Evolutionary conservation across 768 basidiomycete species (phyloP).

Genomic region (Inosperma sp.): DNA sequence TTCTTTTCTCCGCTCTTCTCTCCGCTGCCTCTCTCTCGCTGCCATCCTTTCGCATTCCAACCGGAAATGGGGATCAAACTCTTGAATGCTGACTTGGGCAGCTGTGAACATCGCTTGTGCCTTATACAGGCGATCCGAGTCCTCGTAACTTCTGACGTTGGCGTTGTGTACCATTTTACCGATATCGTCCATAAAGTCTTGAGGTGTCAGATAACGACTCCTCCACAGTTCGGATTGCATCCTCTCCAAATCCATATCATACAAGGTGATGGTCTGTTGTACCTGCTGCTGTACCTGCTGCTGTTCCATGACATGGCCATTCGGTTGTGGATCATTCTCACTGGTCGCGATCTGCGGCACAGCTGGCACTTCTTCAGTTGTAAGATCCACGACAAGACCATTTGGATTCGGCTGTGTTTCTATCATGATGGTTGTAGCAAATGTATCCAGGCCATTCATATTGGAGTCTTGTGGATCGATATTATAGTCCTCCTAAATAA

Average conservation of each 20-base stretch:
- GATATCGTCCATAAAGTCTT: conserved; percentile 82
- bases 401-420: conserved; percentile 33
- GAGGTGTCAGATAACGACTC: conserved; percentile 80
- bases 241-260: conserved; percentile 87
- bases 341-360: conserved; percentile 28
- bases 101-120: conserved; percentile 89
- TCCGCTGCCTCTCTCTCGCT: conserved; percentile 60
- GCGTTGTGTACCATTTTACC: conserved; percentile 79
- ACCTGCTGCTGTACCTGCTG: conserved; percentile 25
- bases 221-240: conserved; percentile 85
- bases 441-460: conserved; percentile 20
- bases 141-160: conserved; percentile 49
- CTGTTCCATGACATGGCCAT: conserved; percentile 38
- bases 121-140: conserved; percentile 70
- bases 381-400: conserved; percentile 42
- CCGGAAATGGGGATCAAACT: conserved; percentile 74
- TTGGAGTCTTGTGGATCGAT: conserved; percentile 35
- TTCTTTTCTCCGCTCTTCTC: conserved; percentile 52
- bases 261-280: conserved; percentile 49
- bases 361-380: conserved; percentile 34
- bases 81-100: conserved; percentile 78
- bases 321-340: conserved; percentile 29
- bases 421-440: conserved; percentile 21
- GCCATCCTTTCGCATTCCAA: conserved; percentile 90
- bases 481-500: conserved; percentile 67